Evolutionary conservation across 495 filamentous ascomycete genomes (phyloP).

Genomic region (Darksidea phi): DNA sequence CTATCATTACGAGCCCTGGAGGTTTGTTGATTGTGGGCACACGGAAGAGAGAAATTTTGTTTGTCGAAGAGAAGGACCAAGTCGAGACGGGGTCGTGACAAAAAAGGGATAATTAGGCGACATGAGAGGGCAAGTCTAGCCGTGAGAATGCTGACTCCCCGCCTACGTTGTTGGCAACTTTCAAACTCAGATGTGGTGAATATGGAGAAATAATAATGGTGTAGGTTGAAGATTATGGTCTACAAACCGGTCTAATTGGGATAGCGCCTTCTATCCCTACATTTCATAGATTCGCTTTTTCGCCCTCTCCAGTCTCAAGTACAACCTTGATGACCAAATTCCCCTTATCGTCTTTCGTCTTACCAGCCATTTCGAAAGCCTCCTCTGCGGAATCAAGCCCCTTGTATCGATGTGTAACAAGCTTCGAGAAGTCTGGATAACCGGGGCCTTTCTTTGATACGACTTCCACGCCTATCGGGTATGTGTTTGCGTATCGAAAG

Average conservation of each 20-base stretch:
- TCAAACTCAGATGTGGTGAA: not conserved
- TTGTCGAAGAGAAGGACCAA: too few relatives aligned
- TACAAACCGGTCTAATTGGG: too few relatives aligned
- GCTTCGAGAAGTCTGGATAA: slow-evolving; percentile 61
- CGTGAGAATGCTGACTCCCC: not conserved
- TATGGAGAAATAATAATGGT: too few relatives aligned
- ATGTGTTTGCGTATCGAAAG: slow-evolving; percentile 87
- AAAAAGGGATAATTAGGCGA: not conserved
- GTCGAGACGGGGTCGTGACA: too few relatives aligned
- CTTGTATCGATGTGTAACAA: slow-evolving; percentile 74
- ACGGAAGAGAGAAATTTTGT: too few relatives aligned
- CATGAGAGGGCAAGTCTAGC: not conserved
- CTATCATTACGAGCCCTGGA: too few relatives aligned
- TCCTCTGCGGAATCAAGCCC: slow-evolving; percentile 63
- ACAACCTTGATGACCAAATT: slow-evolving; percentile 83
- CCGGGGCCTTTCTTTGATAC: slow-evolving; percentile 61
- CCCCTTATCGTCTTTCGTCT: slow-evolving; percentile 72
- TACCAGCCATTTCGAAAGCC: slow-evolving; percentile 80
- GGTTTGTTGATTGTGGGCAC: too few relatives aligned
- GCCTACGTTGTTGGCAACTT: not conserved
- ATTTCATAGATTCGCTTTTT: slow-evolving; percentile 11
- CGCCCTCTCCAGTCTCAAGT: slow-evolving; percentile 54
- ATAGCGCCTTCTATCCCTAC: too few relatives aligned
- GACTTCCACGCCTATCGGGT: slow-evolving; percentile 75
- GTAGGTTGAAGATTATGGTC: too few relatives aligned